A percentile compares a stretch with the other conserved stretches of the same genome.
Conservation (phyloP, 1,284 basidiomycete genomes). For the Afroboletus lepidellus region DNA sequence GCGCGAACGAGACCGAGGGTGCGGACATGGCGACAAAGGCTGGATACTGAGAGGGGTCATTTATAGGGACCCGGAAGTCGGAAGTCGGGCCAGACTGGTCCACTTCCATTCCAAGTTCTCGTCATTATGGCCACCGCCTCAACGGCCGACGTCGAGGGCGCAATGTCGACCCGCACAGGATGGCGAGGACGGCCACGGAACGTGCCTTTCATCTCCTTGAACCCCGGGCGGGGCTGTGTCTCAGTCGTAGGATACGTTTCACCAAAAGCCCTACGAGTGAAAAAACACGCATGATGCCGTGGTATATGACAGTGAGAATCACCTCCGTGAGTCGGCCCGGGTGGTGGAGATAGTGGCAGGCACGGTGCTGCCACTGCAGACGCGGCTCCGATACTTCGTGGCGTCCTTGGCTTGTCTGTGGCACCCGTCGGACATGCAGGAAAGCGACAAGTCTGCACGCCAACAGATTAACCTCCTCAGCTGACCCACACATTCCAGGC, state of each 20-base stretch:
- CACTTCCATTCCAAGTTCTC: background rate
- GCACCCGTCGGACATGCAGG: background rate
- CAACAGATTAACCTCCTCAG: background rate
- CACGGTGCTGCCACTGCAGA: background rate
- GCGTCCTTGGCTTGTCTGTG: background rate
- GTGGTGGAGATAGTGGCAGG: too few species aligned
- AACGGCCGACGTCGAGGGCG: background rate
- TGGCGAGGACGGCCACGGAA: background rate
- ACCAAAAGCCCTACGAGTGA: too few species aligned
- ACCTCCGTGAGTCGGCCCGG: background rate
- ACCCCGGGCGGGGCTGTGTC: background rate
- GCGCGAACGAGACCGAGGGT: slow-evolving; percentile 26
- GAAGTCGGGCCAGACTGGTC: background rate
- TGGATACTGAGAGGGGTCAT: background rate
- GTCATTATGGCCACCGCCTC: background rate
- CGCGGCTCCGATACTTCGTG: background rate
- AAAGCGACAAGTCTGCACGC: background rate
- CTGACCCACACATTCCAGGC: background rate
- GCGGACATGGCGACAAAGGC: slow-evolving; percentile 11
- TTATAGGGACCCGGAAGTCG: background rate
- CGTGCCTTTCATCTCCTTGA: background rate
- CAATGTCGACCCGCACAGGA: too few species aligned
- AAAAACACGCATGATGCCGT: background rate
- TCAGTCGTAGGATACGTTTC: too few species aligned
- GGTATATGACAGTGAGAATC: background rate